Evolutionary conservation across 2,329 filamentous ascomycete species (phyloP).

Genomic region (Zasmidium angulare): DNA sequence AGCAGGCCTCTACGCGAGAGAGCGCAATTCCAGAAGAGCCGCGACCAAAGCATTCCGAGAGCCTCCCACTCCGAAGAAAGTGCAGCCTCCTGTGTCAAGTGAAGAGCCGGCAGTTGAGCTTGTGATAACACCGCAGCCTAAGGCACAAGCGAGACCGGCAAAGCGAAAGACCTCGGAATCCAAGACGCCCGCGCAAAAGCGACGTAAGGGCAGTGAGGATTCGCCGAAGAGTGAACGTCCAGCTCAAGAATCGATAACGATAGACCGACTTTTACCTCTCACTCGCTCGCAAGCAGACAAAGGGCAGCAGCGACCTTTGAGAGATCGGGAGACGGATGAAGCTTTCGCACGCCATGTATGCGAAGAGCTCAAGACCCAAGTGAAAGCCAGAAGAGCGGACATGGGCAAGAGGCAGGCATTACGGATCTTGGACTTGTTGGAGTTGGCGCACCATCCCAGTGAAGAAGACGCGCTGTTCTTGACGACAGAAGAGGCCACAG

Average conservation of each 20-base stretch:
- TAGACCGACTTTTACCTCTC: not conserved
- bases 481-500: conserved; percentile 24
- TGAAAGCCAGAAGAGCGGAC: conserved; percentile 5
- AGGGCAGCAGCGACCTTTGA: not conserved
- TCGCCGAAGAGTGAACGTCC: not conserved
- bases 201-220: not conserved
- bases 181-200: not conserved
- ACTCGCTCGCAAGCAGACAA: not conserved
- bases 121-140: not conserved
- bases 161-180: not conserved
- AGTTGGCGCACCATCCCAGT: conserved; percentile 22
- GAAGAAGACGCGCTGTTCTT: conserved; percentile 27
- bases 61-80: conserved; percentile 1
- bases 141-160: not conserved
- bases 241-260: not conserved
- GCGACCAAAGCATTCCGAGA: conserved; percentile 4
- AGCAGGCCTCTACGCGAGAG: not conserved
- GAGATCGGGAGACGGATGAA: not conserved
- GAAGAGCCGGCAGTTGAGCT: no score
- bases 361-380: conserved; percentile 1
- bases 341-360: not conserved
- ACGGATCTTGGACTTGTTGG: conserved; percentile 28
- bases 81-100: not conserved
- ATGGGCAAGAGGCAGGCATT: conserved; percentile 25
- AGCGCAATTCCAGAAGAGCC: conserved; percentile 5